Evolutionary conservation across 306 rosid genomes (phyloP), one percentile per base, ranked within the genome.

Genomic region (Trichosanthes cucumerina): DNA sequence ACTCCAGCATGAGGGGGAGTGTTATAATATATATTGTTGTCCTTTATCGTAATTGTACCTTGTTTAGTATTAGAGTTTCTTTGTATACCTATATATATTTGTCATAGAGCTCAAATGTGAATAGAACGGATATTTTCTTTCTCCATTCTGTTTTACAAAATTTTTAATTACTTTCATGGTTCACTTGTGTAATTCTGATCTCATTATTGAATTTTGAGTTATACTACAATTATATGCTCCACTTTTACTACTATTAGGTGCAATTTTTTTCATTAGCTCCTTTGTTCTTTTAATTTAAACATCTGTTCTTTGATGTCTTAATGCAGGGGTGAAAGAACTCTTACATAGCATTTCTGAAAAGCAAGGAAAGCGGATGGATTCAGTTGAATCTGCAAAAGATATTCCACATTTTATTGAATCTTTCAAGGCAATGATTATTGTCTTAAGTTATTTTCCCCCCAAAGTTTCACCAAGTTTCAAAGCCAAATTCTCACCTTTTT

Each of bases 241-340:
- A 14, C 19, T 71, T 46, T 68, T 46, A 26, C 41, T 71, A 33
- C 10, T 64, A 16, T 7, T 64, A 31, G 41, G 38, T 46, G 39
- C n/a, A 13, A 24, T 46, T 71, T 71, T 47, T 72, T 26, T 46
- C 24, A 7, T 26, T 26, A 34, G 13, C 21, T 70, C 76, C 59
- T 72, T 72, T 2, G 58, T 14, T 46, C 12, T 26, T 72, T 26
- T 31, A 26, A 47, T 44, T 72, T 72, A 47, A 26, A 72, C 7
- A 0, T 15, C 11, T 49, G 7, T 46, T 15, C 23, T 47, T 44
- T 72, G 76, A 24, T 7, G 58, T 15, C 14, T 43, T 38, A 69
- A 69, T 43, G 41, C 84, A 95, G 98, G 97, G 87, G 97, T 89
- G 50, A 95, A 95, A 88, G 97, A 95, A 71, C 86, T 95, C 52